These are phyloP conservation scores for Xylaria sp. DNA, from an alignment of 495 filamentous ascomycete genomes.

Conservation along the genomic window DNA sequence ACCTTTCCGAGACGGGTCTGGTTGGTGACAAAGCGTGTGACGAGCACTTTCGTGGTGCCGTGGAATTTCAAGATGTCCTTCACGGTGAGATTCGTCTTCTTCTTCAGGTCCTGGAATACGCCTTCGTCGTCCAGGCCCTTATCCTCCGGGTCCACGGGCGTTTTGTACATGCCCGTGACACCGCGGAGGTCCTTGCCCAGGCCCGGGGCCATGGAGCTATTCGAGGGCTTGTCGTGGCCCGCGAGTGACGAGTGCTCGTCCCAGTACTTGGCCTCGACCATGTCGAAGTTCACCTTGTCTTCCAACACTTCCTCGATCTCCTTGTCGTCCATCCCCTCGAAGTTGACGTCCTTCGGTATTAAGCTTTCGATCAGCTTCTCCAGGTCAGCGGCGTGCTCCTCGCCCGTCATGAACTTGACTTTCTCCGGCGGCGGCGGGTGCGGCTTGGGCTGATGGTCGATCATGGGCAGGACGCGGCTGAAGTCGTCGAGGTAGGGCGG, in stretches of 20 bases:
- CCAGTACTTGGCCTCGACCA: constrained; percentile 47
- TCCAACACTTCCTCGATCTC: constrained; percentile 34
- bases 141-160: constrained; percentile 51
- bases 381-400: constrained; percentile 57
- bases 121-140: constrained; percentile 50
- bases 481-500: constrained; percentile 89
- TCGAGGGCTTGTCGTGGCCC: constrained; percentile 40
- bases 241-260: constrained; percentile 49
- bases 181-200: constrained; percentile 54
- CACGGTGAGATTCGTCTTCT: constrained; percentile 70
- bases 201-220: constrained; percentile 50
- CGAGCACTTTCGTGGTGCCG: constrained; percentile 69
- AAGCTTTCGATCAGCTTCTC: constrained; percentile 63
- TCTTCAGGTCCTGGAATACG: constrained; percentile 60
- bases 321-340: constrained; percentile 39
- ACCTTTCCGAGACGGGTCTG: constrained; percentile 98
- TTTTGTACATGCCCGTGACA: constrained; percentile 57
- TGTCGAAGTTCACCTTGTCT: constrained; percentile 31
- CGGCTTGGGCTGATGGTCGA: constrained; percentile 63
- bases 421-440: constrained; percentile 58
- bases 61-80: constrained; percentile 55
- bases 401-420: constrained; percentile 65
- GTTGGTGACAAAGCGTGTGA: constrained; percentile 78
- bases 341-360: constrained; percentile 54
- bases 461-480: constrained; percentile 71